Base-by-base conservation (phyloP, 1,284 basidiomycete species). In the Nidula niveotomentosa region DNA sequence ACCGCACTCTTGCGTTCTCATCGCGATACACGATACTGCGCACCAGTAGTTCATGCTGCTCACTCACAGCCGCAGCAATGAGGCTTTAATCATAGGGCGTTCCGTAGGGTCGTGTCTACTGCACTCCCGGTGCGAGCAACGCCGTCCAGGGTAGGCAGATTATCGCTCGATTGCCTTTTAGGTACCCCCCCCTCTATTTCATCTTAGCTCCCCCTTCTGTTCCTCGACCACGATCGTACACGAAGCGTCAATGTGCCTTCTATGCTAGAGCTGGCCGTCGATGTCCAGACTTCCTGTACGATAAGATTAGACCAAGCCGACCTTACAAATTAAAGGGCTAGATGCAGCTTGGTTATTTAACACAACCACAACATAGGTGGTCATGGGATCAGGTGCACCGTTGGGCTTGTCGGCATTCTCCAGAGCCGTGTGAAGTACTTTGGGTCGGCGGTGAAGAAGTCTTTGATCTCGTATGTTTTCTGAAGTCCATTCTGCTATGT, bases 111-210 rank as follows among this genome's bases (percentile, higher is more conserved):
- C 45, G 45, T 47, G 45, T 30, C 15, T 12, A 30, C 12, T 9
- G 45, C 45, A 47, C 23, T 17, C 6, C 15, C 39, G 39, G 39
- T 41, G 39, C 39, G 39, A 13, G 39, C 39, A 17, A 41, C 15
- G 39, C 13, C 39, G 15, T 13, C 15, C 39, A 41, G 12, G 13
- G 12, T 41, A 41, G 30, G 23, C 48, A 36, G 30, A 49, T 33
- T 36, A 49, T 34, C 48, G 23, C 13, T 6, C 10, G 48, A 49
- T 49, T 49, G 48, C 48, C 30, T 49, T 49, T 49, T 49, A 49
- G 23, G 48, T 49, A 34, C 18, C 30, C 10, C 12, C 13, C 33
- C 13, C 48, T 23, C 48, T 41, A 17, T n/a, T 49, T 33, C 23
- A 49, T 35, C 48, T 49, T 7, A 49, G 34, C 23, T 47, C 23